phyloP scores from a whole-genome alignment of 129 eudicot genomes.

The Apium graveolens region DNA sequence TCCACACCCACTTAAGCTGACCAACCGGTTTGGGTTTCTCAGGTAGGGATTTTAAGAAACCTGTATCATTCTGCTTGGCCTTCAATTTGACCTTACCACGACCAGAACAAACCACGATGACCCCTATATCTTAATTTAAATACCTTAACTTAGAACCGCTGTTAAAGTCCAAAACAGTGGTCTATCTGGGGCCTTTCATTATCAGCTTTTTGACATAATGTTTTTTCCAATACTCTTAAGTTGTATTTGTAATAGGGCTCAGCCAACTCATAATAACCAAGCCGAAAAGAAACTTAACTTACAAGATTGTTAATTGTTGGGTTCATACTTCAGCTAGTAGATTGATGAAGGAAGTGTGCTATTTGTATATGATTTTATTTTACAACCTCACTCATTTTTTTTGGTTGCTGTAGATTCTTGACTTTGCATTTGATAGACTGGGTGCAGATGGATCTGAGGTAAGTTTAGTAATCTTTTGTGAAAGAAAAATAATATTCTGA shows the following conservation, averaged over 20 bases:
- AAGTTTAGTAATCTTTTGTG: not conserved
- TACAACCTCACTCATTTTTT: constrained; percentile 8
- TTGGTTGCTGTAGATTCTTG: constrained; percentile 64
- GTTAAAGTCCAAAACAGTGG: not conserved
- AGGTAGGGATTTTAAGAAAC: not conserved
- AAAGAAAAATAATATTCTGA: not conserved
- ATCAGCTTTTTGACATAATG: not conserved
- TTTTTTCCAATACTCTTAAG: not conserved
- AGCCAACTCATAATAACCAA: not conserved
- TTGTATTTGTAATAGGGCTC: not conserved
- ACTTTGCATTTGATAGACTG: constrained; percentile 92
- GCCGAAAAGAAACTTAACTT: not conserved
- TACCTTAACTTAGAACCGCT: not conserved
- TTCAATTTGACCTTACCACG: not conserved
- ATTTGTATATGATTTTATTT: not conserved
- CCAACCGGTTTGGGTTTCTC: not conserved
- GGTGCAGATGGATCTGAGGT: constrained; percentile 86
- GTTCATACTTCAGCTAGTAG: not conserved
- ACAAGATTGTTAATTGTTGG: not conserved
- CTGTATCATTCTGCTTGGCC: not conserved
- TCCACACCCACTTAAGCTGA: not conserved
- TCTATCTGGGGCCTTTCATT: not conserved
- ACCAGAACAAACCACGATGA: not conserved
- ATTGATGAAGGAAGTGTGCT: not conserved
- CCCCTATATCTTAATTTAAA: not conserved